Percentiles rank a stretch among this genome's conserved stretches.
phyloP scores from a whole-genome alignment of 2,329 filamentous ascomycete genomes.

The Fonsecaea nubica region DNA sequence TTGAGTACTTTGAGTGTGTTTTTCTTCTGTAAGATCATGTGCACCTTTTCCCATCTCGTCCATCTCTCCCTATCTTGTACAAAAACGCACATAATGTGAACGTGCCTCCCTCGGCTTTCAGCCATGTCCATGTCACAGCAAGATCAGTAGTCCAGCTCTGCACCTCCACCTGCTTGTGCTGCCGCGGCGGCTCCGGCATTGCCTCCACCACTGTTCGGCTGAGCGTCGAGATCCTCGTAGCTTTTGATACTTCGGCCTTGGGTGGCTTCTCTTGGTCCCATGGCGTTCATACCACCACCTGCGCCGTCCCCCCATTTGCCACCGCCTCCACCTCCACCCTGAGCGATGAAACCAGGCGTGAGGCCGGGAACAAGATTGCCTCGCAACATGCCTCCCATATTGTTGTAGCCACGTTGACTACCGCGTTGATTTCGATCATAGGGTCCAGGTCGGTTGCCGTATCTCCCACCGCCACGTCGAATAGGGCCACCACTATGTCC shows the following conservation, averaged over 20 bases:
- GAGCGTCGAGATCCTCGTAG: conserved; percentile 93
- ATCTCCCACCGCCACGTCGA: conserved; percentile 69
- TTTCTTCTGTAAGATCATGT: not conserved
- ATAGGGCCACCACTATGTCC: conserved; percentile 68
- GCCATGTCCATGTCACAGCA: conserved; percentile 24
- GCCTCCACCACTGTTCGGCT: conserved; percentile 46
- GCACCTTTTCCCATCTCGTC: not conserved
- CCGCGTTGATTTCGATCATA: conserved; percentile 63
- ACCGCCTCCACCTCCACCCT: conserved; percentile 55
- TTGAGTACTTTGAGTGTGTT: not conserved
- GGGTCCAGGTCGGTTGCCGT: conserved; percentile 70
- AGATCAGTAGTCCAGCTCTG: conserved; percentile 35
- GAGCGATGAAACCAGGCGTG: conserved; percentile 49
- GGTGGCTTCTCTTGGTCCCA: conserved; percentile 88
- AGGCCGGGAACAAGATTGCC: conserved; percentile 51
- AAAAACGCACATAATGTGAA: not conserved
- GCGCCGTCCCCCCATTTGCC: conserved; percentile 75
- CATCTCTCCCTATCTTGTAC: not conserved
- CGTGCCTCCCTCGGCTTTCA: not conserved
- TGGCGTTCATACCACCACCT: conserved; percentile 72
- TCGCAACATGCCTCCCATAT: conserved; percentile 45
- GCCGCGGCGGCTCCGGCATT: conserved; percentile 39
- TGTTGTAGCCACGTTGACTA: conserved; percentile 44
- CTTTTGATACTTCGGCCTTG: conserved; percentile 93
- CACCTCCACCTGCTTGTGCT: conserved; percentile 27